phyloP scores from a whole-genome alignment of 345 rosid species.

The Aethionema arabicum region DNA sequence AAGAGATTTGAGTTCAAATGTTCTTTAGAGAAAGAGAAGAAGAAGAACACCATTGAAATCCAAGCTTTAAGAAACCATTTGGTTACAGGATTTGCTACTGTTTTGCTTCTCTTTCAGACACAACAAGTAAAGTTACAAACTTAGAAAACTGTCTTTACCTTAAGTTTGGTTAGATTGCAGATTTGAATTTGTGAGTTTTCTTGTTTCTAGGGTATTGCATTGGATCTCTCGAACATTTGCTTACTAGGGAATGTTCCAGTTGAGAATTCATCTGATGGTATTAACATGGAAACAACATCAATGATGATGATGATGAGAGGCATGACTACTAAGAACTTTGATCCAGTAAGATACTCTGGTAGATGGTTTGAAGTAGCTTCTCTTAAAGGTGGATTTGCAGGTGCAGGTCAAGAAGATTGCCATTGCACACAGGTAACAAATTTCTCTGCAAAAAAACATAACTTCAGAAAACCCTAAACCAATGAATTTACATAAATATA shows the following conservation, averaged over 20 bases:
- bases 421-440: constrained; percentile 86
- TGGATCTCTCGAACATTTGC: constrained; percentile 51
- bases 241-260: constrained; percentile 70
- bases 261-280: constrained; percentile 51
- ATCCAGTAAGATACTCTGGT: constrained; percentile 82
- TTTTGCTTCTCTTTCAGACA: constrained; percentile 57
- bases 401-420: constrained; percentile 98
- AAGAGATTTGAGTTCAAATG: constrained; percentile 44
- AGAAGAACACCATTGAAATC: constrained; percentile 23
- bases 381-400: constrained; percentile 90
- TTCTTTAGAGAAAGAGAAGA: constrained; percentile 32
- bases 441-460: background rate
- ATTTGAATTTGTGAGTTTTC: constrained; percentile 10
- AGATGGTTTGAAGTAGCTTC: constrained; percentile 99
- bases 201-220: constrained; percentile 56
- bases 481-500: too few species aligned
- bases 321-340: constrained; percentile 85
- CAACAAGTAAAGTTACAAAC: constrained; percentile 46
- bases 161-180: background rate
- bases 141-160: background rate
- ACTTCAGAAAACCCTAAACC: too few species aligned
- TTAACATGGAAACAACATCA: constrained; percentile 29
- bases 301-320: constrained; percentile 91
- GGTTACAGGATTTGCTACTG: constrained; percentile 63
- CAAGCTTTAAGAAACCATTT: constrained; percentile 37